Evolutionary conservation across 1,284 basidiomycete species (phyloP).

Genomic region (Lentinula novae-zelandiae): DNA sequence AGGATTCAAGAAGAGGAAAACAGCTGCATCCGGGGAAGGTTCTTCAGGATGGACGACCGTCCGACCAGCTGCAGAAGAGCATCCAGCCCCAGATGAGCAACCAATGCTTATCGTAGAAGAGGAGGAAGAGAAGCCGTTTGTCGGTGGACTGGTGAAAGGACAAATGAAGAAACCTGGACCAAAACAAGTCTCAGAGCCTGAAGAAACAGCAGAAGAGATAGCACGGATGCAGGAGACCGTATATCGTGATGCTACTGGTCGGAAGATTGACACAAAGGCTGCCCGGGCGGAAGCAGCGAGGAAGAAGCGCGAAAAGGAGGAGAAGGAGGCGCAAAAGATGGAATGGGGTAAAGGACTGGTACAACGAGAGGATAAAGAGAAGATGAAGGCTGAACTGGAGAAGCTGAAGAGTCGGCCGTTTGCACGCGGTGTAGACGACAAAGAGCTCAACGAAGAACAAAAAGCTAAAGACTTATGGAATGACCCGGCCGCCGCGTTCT

Average conservation of each 20-base stretch:
- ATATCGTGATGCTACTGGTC: slow-evolving; percentile 88
- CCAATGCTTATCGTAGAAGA: slow-evolving; percentile 58
- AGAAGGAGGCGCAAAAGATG: slow-evolving; percentile 87
- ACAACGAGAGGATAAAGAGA: slow-evolving; percentile 78
- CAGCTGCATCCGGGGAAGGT: slow-evolving; percentile 33
- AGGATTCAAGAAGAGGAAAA: slow-evolving; percentile 69
- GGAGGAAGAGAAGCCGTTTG: slow-evolving; percentile 40
- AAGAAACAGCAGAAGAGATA: slow-evolving; percentile 53
- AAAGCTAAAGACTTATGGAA: slow-evolving; percentile 85
- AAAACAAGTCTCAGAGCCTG: slow-evolving; percentile 29
- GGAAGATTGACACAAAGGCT: slow-evolving; percentile 85
- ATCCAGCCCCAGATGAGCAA: slow-evolving; percentile 59
- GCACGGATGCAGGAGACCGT: slow-evolving; percentile 82
- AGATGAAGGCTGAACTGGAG: slow-evolving; percentile 59
- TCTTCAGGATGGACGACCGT: slow-evolving; percentile 58
- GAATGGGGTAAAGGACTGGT: slow-evolving; percentile 96
- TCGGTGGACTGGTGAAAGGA: slow-evolving; percentile 77
- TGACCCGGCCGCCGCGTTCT: slow-evolving; percentile 91
- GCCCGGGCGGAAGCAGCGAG: slow-evolving; percentile 79
- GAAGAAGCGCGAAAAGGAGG: slow-evolving; percentile 73
- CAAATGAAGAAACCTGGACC: slow-evolving; percentile 58
- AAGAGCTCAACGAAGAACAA: slow-evolving; percentile 79
- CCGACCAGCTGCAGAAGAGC: slow-evolving; percentile 38
- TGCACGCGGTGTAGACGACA: slow-evolving; percentile 81
- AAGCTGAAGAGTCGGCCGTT: slow-evolving; percentile 66